Conservation (phyloP, 1,284 basidiomycete species). For the Ceratobasidium sp. region DNA sequence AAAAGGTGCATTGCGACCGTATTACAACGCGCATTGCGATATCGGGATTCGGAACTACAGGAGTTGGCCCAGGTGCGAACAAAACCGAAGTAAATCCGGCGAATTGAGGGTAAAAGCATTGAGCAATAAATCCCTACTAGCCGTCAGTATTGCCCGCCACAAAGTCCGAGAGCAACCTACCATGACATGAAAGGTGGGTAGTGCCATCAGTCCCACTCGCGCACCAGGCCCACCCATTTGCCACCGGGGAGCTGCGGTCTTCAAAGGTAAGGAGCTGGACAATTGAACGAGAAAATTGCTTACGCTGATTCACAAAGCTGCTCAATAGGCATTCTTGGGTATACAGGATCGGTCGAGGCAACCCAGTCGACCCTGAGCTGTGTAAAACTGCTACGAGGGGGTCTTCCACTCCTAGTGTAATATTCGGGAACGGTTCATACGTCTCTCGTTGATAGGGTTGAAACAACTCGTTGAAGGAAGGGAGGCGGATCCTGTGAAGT, state of each 20-base stretch:
- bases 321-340: constrained; percentile 17
- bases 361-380: constrained; percentile 30
- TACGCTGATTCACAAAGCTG: constrained; percentile 33
- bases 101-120: constrained; percentile 26
- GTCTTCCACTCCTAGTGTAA: background rate
- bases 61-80: constrained; percentile 37
- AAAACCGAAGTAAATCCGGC: constrained; percentile 34
- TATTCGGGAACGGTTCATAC: constrained; percentile 5
- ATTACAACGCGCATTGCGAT: constrained; percentile 29
- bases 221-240: constrained; percentile 30
- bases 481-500: constrained; percentile 2
- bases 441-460: background rate
- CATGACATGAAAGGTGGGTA: constrained; percentile 39
- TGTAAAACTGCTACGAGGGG: constrained; percentile 14
- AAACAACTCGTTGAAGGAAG: constrained; percentile 23
- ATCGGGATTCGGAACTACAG: constrained; percentile 38
- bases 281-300: background rate
- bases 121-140: constrained; percentile 18
- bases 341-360: constrained; percentile 21
- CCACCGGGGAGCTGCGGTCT: constrained; percentile 20
- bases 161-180: background rate
- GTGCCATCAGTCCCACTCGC: constrained; percentile 36
- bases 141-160: background rate
- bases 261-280: background rate
- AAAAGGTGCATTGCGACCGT: constrained; percentile 6